Conservation (phyloP, 2,329 filamentous ascomycete species). For the Epichloe hybrida region DNA sequence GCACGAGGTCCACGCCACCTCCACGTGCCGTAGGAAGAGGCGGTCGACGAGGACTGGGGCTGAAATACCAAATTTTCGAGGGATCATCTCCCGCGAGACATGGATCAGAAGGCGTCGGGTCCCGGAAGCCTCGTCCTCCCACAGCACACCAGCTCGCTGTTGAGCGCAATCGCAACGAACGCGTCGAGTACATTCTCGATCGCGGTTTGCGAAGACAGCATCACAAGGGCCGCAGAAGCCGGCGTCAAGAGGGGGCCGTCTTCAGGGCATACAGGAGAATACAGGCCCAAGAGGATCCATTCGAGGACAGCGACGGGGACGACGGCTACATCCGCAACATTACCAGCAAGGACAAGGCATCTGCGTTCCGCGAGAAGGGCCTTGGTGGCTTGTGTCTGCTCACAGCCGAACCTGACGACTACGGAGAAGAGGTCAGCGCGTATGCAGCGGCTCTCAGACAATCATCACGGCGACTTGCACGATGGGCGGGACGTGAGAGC, state of each 20-base stretch:
- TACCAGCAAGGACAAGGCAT: slow-evolving; percentile 13
- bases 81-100: slow-evolving; percentile 45
- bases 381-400: slow-evolving; percentile 52
- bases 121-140: slow-evolving; percentile 55
- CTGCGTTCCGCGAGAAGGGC: slow-evolving; percentile 40
- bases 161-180: slow-evolving; percentile 62
- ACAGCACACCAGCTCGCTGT: slow-evolving; percentile 75
- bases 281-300: slow-evolving; percentile 38
- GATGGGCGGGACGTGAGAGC: slow-evolving; percentile 45
- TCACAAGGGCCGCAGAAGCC: slow-evolving; percentile 45
- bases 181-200: slow-evolving; percentile 71
- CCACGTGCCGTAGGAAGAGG: slow-evolving; percentile 18
- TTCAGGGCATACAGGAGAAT: slow-evolving; percentile 53
- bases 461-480: slow-evolving; percentile 48
- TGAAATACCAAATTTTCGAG: slow-evolving; percentile 48
- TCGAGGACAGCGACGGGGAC: slow-evolving; percentile 52
- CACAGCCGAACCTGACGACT: slow-evolving; percentile 52
- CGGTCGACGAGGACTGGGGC: slow-evolving; percentile 19
- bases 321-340: slow-evolving; percentile 24
- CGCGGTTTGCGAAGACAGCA: slow-evolving; percentile 57
- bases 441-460: slow-evolving; percentile 55
- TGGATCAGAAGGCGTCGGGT: slow-evolving; percentile 40
- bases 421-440: slow-evolving; percentile 58
- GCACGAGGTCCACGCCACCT: slow-evolving; percentile 29
- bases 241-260: slow-evolving; percentile 52